These are phyloP conservation scores for Trapa bicornis DNA, from an alignment of 345 rosid species.

Conservation along the genomic window DNA sequence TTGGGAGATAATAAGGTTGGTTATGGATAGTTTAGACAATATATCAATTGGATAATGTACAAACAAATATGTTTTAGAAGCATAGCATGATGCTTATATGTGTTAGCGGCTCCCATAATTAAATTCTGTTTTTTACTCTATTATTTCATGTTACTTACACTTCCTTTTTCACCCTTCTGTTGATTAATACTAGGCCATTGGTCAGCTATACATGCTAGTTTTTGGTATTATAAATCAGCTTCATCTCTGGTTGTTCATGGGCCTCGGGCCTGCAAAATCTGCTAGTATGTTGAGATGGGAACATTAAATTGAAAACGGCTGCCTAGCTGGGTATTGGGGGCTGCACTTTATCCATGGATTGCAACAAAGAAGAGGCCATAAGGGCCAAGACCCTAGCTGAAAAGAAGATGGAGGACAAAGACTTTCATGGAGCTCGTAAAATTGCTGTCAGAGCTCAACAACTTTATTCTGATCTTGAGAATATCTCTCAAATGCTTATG, in stretches of 20 bases:
- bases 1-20: not conserved
- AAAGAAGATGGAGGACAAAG: slow-evolving; percentile 39
- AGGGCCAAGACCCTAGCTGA: slow-evolving; percentile 63
- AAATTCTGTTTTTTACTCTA: not conserved
- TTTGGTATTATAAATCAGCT: not conserved
- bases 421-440: slow-evolving; percentile 58
- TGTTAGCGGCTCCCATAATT: not conserved
- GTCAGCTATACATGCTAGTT: not conserved
- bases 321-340: not conserved
- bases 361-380: slow-evolving; percentile 88
- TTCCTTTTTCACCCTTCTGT: not conserved
- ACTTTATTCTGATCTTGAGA: slow-evolving; percentile 49
- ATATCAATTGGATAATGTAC: not conserved
- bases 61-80: not conserved
- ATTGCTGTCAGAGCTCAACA: slow-evolving; percentile 53
- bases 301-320: not conserved
- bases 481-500: slow-evolving; percentile 48
- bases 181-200: not conserved
- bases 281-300: not conserved
- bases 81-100: not conserved
- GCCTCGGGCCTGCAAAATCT: not conserved
- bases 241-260: not conserved
- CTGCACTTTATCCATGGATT: slow-evolving; percentile 33
- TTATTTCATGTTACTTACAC: not conserved
- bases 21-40: not conserved